Conservation (phyloP, 108 stramenopile species). For the Licmophora abbreviata region DNA sequence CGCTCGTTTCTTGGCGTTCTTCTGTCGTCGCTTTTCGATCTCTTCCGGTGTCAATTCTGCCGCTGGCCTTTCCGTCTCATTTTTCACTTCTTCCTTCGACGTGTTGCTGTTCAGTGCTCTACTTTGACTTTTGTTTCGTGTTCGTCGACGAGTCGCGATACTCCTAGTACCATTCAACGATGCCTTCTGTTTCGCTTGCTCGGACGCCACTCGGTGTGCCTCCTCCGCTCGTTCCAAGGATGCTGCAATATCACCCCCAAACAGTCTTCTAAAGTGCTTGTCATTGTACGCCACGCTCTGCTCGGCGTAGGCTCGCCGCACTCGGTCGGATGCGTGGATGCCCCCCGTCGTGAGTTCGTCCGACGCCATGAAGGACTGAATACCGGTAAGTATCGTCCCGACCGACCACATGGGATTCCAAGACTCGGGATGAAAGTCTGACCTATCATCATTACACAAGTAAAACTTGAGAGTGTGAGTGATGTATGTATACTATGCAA, state of each 20-base stretch:
- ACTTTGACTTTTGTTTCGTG: too few species aligned
- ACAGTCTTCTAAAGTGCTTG: too few species aligned
- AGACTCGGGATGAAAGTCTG: slow-evolving; percentile 80
- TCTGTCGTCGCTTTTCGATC: slow-evolving; percentile 22
- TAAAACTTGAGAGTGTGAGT: not conserved
- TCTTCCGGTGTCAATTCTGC: slow-evolving; percentile 20
- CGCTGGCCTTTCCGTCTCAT: too few species aligned
- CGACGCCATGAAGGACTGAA: slow-evolving; percentile 87
- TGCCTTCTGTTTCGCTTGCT: not conserved
- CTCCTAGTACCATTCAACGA: too few species aligned
- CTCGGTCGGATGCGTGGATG: slow-evolving; percentile 41
- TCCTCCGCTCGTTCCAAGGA: too few species aligned
- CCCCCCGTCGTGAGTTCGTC: slow-evolving; percentile 78
- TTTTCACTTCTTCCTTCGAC: too few species aligned
- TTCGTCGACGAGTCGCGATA: too few species aligned
- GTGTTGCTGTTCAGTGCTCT: too few species aligned
- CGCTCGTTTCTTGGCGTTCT: slow-evolving; percentile 24
- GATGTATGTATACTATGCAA: not conserved
- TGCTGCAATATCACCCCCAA: too few species aligned
- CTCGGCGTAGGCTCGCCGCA: slow-evolving; percentile 51
- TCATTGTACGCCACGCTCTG: slow-evolving; percentile 59
- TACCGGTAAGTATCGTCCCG: slow-evolving; percentile 81
- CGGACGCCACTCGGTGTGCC: too few species aligned
- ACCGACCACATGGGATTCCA: slow-evolving; percentile 92
- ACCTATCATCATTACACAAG: too few species aligned